A percentile compares a stretch with the other conserved stretches of the same genome.
Conservation (phyloP, 257 asterid species). For the Ligustrum vulgare region DNA sequence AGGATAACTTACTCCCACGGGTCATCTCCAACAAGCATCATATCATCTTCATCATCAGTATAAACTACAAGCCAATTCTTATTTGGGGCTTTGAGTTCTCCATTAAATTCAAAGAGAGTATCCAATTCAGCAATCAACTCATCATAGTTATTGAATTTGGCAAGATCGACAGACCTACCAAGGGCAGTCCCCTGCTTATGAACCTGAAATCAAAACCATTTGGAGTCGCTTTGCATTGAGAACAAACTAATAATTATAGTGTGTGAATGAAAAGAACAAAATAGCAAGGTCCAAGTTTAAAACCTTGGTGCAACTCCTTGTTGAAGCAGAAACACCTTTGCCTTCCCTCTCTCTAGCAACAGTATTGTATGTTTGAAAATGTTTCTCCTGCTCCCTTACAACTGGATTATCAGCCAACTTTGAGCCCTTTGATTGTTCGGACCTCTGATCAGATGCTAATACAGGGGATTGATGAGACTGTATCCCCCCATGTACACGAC, state of each 20-base stretch:
- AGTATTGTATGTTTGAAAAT: constrained; percentile 38
- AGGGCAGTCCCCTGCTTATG: constrained; percentile 95
- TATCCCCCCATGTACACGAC: constrained; percentile 31
- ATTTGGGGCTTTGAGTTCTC: constrained; percentile 65
- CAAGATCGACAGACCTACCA: constrained; percentile 95
- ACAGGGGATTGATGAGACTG: constrained; percentile 42
- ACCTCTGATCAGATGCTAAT: constrained; percentile 48
- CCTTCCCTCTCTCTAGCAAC: constrained; percentile 53
- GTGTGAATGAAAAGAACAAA: background rate
- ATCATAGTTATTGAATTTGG: constrained; percentile 71
- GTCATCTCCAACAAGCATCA: constrained; percentile 99
- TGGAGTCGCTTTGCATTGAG: background rate
- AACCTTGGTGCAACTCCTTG: constrained; percentile 98
- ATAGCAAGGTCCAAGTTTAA: background rate
- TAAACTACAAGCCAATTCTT: constrained; percentile 91
- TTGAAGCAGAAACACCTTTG: constrained; percentile 58
- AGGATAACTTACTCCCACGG: constrained; percentile 87
- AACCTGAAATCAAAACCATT: constrained; percentile 52
- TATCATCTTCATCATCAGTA: constrained; percentile 96
- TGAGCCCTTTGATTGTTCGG: constrained; percentile 59
- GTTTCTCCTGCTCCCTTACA: constrained; percentile 63
- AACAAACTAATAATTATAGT: background rate
- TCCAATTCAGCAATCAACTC: constrained; percentile 78
- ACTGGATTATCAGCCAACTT: constrained; percentile 52
- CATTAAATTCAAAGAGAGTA: constrained; percentile 73